Evolutionary conservation across 2,329 filamentous ascomycete genomes (phyloP), one percentile per base, ranked within the genome.

Genomic region (Diaporthe velutina): DNA sequence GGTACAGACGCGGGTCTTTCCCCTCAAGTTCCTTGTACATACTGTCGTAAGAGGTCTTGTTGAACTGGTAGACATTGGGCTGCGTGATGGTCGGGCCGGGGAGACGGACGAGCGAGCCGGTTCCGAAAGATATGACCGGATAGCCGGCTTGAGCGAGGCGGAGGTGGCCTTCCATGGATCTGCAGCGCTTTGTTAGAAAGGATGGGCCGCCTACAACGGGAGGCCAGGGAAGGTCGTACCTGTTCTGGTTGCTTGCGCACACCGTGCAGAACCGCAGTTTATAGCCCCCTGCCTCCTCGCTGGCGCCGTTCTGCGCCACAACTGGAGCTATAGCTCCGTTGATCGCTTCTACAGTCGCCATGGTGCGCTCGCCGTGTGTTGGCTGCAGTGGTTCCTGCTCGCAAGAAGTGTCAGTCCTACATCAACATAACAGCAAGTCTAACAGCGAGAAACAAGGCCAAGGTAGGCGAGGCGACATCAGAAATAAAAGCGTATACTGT

Each of bases 81-180:
- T 98, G 95, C 9, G 92, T 93, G 77, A 98, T 97, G 45, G 93
- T 94, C 1, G 97, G 96, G 0, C 97, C 97, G 0, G 97, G 97
- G 0, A 99, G 89, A 35, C 97, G 95, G 79, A 99, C 97, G 25
- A 98, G 92, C 25, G 95, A 98, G 73, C 97, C 97, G 0, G 97
- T 99, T 76, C 97, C 97, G 83, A 98, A 99, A 25, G 96, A 98
- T 79, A 98, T 97, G 79, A 98, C 96, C n/a, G 97, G 97, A 81
- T 97, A 98, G 66, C 93, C 86, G 64, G 95, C 94, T 75, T 94
- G 90, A 6, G 97, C 95, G 45, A 99, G 92, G 77, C 95, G 94
- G 38, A 98, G 91, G 84, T 99, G 97, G n/a, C 96, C 96, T 89
- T 98, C 97, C 97, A 99, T 98, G n/a, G 95, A 95, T 84, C 93